Percentiles rank a stretch among this genome's conserved stretches.
phyloP scores from a whole-genome alignment of 371 early-diverging fungal genomes.

The Smittium culicis region DNA sequence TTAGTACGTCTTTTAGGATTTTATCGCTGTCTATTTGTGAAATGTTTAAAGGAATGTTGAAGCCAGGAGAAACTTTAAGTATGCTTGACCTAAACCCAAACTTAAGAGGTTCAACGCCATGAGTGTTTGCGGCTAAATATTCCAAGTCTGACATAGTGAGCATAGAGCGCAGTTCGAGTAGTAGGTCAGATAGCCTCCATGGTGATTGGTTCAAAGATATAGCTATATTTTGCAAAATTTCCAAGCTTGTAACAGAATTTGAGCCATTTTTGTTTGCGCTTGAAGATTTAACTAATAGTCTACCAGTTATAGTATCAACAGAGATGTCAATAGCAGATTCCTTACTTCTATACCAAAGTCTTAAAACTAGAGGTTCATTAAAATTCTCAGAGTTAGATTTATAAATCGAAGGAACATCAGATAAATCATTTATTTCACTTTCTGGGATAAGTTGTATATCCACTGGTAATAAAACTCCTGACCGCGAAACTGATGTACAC shows the following conservation, averaged over 20 bases:
- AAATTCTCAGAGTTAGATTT: neutral
- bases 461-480: conserved; percentile 14
- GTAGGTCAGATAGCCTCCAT: conserved; percentile 24
- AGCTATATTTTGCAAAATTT: conserved; percentile 21
- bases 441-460: conserved; percentile 23
- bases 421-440: neutral
- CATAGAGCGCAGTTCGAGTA: conserved; percentile 28
- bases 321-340: conserved; percentile 31
- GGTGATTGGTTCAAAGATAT: conserved; percentile 29
- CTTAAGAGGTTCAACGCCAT: conserved; percentile 6
- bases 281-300: conserved; percentile 24
- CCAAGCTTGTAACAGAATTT: conserved; percentile 3
- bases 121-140: conserved; percentile 13
- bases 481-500: conserved; percentile 12
- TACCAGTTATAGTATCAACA: conserved; percentile 24
- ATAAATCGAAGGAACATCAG: neutral
- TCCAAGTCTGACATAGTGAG: conserved; percentile 28
- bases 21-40: conserved; percentile 24
- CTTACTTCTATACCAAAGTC: conserved; percentile 26
- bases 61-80: conserved; percentile 14
- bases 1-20: conserved; percentile 17
- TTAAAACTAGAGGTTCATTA: conserved; percentile 9
- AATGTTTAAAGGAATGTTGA: conserved; percentile 26
- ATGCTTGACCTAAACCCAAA: neutral
- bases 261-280: conserved; percentile 13